These are phyloP conservation scores for Lactifluus hygrophoroides DNA, from an alignment of 768 basidiomycete genomes.

Conservation along the genomic window DNA sequence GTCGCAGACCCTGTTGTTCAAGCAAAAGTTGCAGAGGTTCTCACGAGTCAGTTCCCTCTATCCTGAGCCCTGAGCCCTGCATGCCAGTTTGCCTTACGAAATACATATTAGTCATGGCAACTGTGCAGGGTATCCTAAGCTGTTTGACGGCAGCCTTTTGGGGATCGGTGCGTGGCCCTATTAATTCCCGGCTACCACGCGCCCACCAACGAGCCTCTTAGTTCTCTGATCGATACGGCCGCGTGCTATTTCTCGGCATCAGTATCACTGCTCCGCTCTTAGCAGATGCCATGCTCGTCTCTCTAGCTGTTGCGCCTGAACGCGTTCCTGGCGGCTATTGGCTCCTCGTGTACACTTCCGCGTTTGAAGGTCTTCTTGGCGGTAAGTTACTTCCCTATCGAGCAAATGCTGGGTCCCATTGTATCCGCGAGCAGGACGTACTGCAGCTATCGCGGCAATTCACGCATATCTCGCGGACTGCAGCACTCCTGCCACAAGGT, in stretches of 20 bases:
- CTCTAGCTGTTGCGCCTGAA: conserved; percentile 51
- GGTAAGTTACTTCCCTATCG: conserved; percentile 35
- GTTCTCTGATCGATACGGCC: conserved; percentile 73
- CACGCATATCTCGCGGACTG: conserved; percentile 70
- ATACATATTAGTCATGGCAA: conserved; percentile 42
- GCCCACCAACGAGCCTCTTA: conserved; percentile 22
- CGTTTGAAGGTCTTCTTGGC: conserved; percentile 63
- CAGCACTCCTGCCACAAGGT: conserved; percentile 36
- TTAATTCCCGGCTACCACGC: background rate
- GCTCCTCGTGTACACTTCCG: conserved; percentile 58
- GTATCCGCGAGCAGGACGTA: conserved; percentile 29
- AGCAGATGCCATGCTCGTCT: conserved; percentile 56
- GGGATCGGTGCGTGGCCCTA: conserved; percentile 52
- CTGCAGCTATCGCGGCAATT: conserved; percentile 40
- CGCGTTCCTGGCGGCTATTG: conserved; percentile 74
- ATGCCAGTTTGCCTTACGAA: too few species aligned
- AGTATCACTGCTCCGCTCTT: conserved; percentile 51
- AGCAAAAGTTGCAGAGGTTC: conserved; percentile 60
- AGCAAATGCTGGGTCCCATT: background rate
- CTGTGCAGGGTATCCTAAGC: conserved; percentile 61
- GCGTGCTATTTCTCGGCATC: conserved; percentile 55
- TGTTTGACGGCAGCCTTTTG: conserved; percentile 82
- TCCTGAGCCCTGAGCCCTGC: background rate
- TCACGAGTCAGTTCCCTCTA: conserved; percentile 40
- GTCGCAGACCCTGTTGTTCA: conserved; percentile 63